Evolutionary conservation across 2,329 filamentous ascomycete genomes (phyloP).

Genomic region (Chalaropsis ovoidea): DNA sequence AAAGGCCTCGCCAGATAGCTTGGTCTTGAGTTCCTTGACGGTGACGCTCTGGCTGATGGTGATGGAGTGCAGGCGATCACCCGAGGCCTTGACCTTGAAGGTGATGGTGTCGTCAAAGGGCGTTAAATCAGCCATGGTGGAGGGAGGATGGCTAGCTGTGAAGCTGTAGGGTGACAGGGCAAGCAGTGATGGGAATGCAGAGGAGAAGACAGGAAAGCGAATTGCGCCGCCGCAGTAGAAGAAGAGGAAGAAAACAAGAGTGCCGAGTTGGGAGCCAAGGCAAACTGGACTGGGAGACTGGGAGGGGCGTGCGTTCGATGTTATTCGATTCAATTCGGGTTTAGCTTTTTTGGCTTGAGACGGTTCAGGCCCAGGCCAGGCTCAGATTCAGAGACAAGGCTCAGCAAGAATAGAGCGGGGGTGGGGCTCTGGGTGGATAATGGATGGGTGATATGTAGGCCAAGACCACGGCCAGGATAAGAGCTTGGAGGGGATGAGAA

Average conservation of each 20-base stretch:
- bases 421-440: background rate
- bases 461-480: background rate
- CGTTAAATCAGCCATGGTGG: conserved; percentile 43
- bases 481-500: background rate
- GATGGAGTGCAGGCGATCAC: conserved; percentile 72
- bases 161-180: background rate
- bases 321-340: background rate
- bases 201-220: conserved; percentile 16
- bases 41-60: conserved; percentile 68
- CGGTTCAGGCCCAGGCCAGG: background rate
- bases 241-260: background rate
- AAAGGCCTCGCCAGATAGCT: conserved; percentile 68
- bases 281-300: background rate
- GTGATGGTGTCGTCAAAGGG: conserved; percentile 65
- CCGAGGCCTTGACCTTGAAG: conserved; percentile 97
- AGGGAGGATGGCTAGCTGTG: too few species aligned
- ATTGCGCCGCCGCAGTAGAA: background rate
- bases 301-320: conserved; percentile 8
- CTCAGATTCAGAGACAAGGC: background rate
- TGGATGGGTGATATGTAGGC: background rate
- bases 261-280: background rate
- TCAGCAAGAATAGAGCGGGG: conserved; percentile 6
- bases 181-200: conserved; percentile 22
- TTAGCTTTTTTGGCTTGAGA: conserved; percentile 8
- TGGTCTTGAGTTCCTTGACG: conserved; percentile 78